Evolutionary conservation across 768 basidiomycete species (phyloP), one percentile per base, ranked within the genome.

Genomic region (Rhizopogon salebrosus): DNA sequence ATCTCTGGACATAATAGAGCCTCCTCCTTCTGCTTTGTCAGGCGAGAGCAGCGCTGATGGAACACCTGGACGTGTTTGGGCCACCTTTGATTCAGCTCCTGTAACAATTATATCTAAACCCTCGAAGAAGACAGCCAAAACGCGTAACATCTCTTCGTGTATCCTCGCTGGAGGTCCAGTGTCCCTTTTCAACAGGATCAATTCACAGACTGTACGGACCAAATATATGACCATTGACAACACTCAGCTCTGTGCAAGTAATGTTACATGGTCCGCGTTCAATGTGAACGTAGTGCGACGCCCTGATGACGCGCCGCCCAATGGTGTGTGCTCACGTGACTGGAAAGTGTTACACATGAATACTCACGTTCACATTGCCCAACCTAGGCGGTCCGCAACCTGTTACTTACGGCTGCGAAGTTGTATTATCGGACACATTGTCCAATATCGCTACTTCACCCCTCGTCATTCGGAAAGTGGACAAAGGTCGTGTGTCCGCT

Each of bases 61-160:
- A 42, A 48, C 69, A 41, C 68, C 71, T 57, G 88, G 87, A 57
- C 87, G 89, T 54, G 69, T 87, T 54, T 95, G 92, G 93, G 92
- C 91, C 8, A 84, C 89, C 29, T 93, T 97, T 74, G 85, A 92
- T 68, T 95, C 93, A 27, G 85, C 89, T 31, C 90, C 92, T 42
- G 87, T 98, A 62, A 87, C 89, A 41, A 93, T 97, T 72, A 94
- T 98, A 63, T 95, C 94, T 63, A 97, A 97, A 69, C 94, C 94
- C 31, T 94, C 92, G 54, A 95, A 95, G 80, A 95, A 94, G 78
- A 95, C 92, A 9, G 91, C 91, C 53, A 95, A 95, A 75, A 93
- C 93, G 61, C 87, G 93, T 73, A 87, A 90, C 74, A 88, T 89
- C 64, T 87, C 85, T 40, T 92, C 86, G 20, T 95, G 92, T 73